Evolutionary conservation across 306 rosid species (phyloP).

Genomic region (Cucurbita argyrosperma): DNA sequence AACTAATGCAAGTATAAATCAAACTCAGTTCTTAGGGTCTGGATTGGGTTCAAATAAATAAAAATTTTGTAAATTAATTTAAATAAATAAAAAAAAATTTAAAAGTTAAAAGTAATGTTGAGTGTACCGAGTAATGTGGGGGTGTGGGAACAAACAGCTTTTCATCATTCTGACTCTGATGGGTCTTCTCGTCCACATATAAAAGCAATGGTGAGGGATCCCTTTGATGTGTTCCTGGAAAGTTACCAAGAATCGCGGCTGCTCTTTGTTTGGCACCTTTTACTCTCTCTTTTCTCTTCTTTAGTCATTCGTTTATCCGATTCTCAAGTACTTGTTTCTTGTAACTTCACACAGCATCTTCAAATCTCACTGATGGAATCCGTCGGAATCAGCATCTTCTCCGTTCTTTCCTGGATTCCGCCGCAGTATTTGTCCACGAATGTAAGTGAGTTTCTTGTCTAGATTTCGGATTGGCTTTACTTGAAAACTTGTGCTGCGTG

Average conservation of each 20-base stretch:
- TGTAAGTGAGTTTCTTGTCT: background rate
- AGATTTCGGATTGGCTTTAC: background rate
- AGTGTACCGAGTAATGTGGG: background rate
- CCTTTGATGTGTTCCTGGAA: background rate
- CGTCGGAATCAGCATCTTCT: constrained; percentile 9
- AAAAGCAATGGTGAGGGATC: background rate
- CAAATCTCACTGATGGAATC: constrained; percentile 8
- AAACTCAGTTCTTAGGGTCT: too few species aligned
- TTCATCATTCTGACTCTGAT: background rate
- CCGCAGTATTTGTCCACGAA: background rate
- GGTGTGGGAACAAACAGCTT: background rate
- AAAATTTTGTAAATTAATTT: too few species aligned
- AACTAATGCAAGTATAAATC: too few species aligned
- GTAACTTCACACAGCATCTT: background rate
- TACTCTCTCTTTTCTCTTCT: background rate
- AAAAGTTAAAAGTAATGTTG: too few species aligned
- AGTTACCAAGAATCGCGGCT: background rate
- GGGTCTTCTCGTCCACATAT: background rate
- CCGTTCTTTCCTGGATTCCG: constrained; percentile 25
- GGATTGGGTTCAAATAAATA: too few species aligned
- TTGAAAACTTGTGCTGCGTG: background rate
- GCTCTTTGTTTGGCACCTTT: background rate
- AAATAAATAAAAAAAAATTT: too few species aligned
- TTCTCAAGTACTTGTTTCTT: background rate
- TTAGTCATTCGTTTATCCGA: background rate